Evolutionary conservation across 225 moss, liverwort and hornwort genomes (phyloP).

Genomic region (Straminergon stramineum): DNA sequence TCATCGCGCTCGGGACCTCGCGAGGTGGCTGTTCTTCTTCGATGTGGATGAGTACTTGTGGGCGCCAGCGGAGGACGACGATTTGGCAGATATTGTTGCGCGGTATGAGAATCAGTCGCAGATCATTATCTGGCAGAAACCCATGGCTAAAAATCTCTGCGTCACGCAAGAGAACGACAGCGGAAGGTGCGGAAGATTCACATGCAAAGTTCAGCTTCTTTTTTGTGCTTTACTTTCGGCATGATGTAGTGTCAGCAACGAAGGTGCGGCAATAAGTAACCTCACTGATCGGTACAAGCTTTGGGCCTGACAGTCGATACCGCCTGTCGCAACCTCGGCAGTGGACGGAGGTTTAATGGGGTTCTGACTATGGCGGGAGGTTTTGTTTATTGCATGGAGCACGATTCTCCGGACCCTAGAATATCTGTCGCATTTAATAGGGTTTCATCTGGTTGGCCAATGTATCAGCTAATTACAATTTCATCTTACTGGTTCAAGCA

Average conservation of each 20-base stretch:
- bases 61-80: slow-evolving; percentile 10
- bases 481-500: background rate
- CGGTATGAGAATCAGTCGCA: slow-evolving; percentile 33
- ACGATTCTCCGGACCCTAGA: background rate
- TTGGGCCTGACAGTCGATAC: background rate
- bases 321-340: background rate
- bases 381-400: background rate
- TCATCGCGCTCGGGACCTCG: slow-evolving; percentile 49
- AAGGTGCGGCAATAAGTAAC: background rate
- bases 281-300: background rate
- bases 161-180: background rate
- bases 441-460: background rate
- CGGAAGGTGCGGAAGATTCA: background rate
- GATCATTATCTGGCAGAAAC: slow-evolving; percentile 54
- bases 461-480: background rate
- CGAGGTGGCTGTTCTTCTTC: slow-evolving; percentile 77
- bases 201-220: background rate
- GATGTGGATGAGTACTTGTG: slow-evolving; percentile 87
- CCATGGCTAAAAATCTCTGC: slow-evolving; percentile 52
- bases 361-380: background rate
- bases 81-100: slow-evolving; percentile 11
- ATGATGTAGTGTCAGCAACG: background rate
- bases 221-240: background rate
- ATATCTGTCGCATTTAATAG: background rate
- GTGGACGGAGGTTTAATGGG: background rate